Base-by-base conservation (phyloP, 106 monocot species). In the Apostasia ramifera region DNA sequence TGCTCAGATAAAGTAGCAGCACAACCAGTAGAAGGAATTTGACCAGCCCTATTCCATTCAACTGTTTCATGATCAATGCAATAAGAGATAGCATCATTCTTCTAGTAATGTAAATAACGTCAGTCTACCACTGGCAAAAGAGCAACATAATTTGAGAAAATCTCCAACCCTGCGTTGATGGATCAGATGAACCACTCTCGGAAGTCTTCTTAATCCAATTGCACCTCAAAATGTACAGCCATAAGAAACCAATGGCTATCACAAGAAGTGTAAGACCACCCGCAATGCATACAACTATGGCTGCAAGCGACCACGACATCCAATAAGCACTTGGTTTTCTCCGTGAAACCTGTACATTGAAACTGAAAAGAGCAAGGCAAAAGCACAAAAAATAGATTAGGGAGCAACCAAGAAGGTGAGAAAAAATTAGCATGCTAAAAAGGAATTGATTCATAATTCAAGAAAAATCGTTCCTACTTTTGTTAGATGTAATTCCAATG, bases 111-210 rank as follows among this genome's bases (percentile, higher is more conserved):
- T 26, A 26, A 26, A 26, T 7, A 39, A 3, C 44, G 40, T 38
- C 2, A 59, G 6, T 5, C 26, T 45, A 38, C 13, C 46, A 40
- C 2, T 57, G 2, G 15, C 26, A 59, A 48, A 8, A 2, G 3
- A 44, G 39, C 9, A 42, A 26, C 4, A 12, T 48, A 6, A 40
- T 40, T 61, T 52, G 12, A 6, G 40, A 15, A 61, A 64, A 54
- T 61, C 40, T 26, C 39, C 37, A 72, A 89, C 90, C 82, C 66
- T 70, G 62, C 26, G 82, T 72, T 7, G 90, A 73, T 7, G 80
- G 86, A 71, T 83, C 83, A 2, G 90, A 86, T 4, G 90, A 90
- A 47, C 77, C 83, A 8, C 81, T 76, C 54, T 90, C 90, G 3
- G 90, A 86, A 76, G 70, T 77, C 55, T 71, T 78, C 60, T 79